Evolutionary conservation across 768 basidiomycete genomes (phyloP).

Genomic region (Lyophyllum atratum): DNA sequence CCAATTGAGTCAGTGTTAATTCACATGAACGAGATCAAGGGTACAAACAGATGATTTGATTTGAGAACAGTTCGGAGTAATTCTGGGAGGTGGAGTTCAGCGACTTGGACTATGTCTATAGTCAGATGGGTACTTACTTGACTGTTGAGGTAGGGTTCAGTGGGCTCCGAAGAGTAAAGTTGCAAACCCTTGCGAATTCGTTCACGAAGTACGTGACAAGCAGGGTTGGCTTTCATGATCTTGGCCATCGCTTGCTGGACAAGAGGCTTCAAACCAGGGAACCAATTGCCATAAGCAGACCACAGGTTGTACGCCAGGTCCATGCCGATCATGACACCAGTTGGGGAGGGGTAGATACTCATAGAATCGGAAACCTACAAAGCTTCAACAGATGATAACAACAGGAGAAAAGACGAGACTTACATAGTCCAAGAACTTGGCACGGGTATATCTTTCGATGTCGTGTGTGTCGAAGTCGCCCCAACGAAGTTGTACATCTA

Average conservation of each 20-base stretch:
- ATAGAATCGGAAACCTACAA: constrained; percentile 88
- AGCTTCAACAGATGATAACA: not conserved
- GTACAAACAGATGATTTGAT: constrained; percentile 89
- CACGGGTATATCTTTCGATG: constrained; percentile 97
- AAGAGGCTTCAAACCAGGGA: constrained; percentile 97
- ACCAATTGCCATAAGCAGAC: constrained; percentile 99
- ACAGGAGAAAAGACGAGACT: constrained; percentile 23
- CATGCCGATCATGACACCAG: constrained; percentile 98
- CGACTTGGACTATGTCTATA: not conserved
- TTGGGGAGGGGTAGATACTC: constrained; percentile 99
- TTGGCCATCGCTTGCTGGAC: constrained; percentile 99
- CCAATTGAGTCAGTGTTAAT: not conserved
- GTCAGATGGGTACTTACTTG: constrained; percentile 46
- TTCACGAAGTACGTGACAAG: constrained; percentile 94
- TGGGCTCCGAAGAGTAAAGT: constrained; percentile 98
- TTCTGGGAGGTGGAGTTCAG: constrained; percentile 44
- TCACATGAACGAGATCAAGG: not conserved
- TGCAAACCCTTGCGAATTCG: constrained; percentile 99
- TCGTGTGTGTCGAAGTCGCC: constrained; percentile 99
- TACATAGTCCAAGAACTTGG: constrained; percentile 98
- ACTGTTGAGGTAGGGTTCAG: constrained; percentile 98
- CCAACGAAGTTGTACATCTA: constrained; percentile 94
- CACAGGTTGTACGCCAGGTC: constrained; percentile 98
- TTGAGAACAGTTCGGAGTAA: constrained; percentile 95
- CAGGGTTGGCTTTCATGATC: constrained; percentile 99